Evolutionary conservation across 2,329 filamentous ascomycete genomes (phyloP).

Genomic region (Pseudogymnoascus sp.): DNA sequence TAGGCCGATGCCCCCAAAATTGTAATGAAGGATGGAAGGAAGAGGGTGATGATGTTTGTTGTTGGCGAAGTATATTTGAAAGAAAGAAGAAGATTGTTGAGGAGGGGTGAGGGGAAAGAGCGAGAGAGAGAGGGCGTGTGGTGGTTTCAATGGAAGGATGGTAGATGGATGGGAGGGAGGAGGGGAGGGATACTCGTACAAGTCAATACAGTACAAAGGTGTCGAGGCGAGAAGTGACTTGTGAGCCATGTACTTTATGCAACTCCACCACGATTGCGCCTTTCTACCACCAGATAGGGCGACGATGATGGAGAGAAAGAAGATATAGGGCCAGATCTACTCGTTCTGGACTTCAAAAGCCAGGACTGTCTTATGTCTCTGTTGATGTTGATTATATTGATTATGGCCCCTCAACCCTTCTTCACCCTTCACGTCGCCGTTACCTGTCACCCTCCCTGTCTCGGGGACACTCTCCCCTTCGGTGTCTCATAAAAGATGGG

Average conservation of each 20-base stretch:
- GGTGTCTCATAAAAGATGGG: background rate
- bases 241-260: background rate
- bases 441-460: background rate
- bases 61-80: background rate
- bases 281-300: background rate
- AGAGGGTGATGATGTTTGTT: background rate
- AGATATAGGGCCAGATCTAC: background rate
- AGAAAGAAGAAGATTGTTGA: conserved; percentile 6
- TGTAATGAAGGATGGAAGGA: background rate
- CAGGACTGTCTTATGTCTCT: background rate
- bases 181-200: background rate
- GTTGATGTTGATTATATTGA: background rate
- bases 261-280: background rate
- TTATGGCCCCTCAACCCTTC: background rate
- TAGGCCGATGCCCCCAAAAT: background rate
- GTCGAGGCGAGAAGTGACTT: conserved; percentile 5
- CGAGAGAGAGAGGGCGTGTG: background rate
- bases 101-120: conserved; percentile 3
- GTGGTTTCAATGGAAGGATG: conserved; percentile 5
- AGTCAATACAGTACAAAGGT: background rate
- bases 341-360: background rate
- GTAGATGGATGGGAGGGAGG: background rate
- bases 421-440: background rate
- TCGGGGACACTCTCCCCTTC: background rate
- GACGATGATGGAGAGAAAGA: background rate